Conservation (phyloP, 1,284 basidiomycete genomes). For the Austropuccinia psidii region DNA sequence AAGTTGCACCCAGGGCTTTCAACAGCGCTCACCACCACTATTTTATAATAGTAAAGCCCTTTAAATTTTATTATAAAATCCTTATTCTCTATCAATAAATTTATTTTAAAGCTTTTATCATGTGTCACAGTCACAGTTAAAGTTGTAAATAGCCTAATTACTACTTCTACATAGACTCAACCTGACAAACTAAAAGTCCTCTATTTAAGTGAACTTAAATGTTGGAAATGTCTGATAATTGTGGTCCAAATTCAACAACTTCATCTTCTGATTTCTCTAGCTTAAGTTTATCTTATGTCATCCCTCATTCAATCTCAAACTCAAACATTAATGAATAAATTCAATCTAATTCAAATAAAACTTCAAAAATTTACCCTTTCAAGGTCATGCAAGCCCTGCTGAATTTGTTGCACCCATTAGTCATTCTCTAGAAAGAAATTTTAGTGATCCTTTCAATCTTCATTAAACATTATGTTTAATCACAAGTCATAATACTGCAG, state of each 20-base stretch:
- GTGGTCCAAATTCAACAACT: neutral
- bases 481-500: conserved; percentile 46
- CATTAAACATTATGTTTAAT: conserved; percentile 47
- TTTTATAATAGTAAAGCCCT: too few species aligned
- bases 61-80: too few species aligned
- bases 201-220: conserved; percentile 30
- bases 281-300: neutral
- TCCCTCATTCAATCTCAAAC: neutral
- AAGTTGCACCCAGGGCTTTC: too few species aligned
- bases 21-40: too few species aligned
- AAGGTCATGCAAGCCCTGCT: conserved; percentile 52
- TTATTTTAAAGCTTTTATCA: too few species aligned
- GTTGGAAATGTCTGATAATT: neutral
- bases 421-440: conserved; percentile 48
- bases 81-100: too few species aligned
- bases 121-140: too few species aligned
- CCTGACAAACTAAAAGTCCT: conserved; percentile 30
- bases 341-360: neutral
- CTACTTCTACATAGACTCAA: too few species aligned
- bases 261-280: conserved; percentile 19
- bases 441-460: conserved; percentile 40
- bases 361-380: conserved; percentile 7
- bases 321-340: neutral
- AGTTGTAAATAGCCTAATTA: too few species aligned
- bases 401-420: conserved; percentile 54